phyloP scores from a whole-genome alignment of 2,329 filamentous ascomycete genomes.

The Paramyrothecium sp. region DNA sequence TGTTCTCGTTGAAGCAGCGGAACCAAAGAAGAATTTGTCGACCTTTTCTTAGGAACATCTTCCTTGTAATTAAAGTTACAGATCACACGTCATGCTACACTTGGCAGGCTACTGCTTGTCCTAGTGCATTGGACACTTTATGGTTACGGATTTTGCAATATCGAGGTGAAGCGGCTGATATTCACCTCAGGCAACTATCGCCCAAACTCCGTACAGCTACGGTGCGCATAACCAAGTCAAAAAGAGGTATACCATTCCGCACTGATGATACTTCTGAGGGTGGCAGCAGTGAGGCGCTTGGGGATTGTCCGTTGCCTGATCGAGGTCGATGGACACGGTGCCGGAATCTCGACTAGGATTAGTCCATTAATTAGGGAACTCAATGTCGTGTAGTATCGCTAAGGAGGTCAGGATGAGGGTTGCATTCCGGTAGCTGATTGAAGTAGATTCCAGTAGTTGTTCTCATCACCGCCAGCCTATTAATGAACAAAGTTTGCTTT shows the following conservation, averaged over 20 bases:
- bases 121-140: constrained; percentile 60
- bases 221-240: neutral
- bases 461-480: neutral
- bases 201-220: neutral
- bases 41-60: constrained; percentile 47
- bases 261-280: neutral
- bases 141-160: constrained; percentile 61
- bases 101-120: constrained; percentile 45
- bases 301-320: neutral
- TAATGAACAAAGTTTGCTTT: neutral
- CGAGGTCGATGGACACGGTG: neutral
- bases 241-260: neutral
- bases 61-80: constrained; percentile 50
- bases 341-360: neutral
- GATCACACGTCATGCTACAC: constrained; percentile 59
- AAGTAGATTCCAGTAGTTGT: neutral
- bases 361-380: neutral
- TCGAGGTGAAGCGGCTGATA: constrained; percentile 32
- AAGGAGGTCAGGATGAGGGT: neutral
- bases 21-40: constrained; percentile 43
- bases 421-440: neutral
- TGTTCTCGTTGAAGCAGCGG: constrained; percentile 30
- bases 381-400: neutral
- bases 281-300: neutral
- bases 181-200: constrained; percentile 7